phyloP scores from a whole-genome alignment of 1,284 basidiomycete genomes.

The Cutaneotrichosporon sp. region DNA sequence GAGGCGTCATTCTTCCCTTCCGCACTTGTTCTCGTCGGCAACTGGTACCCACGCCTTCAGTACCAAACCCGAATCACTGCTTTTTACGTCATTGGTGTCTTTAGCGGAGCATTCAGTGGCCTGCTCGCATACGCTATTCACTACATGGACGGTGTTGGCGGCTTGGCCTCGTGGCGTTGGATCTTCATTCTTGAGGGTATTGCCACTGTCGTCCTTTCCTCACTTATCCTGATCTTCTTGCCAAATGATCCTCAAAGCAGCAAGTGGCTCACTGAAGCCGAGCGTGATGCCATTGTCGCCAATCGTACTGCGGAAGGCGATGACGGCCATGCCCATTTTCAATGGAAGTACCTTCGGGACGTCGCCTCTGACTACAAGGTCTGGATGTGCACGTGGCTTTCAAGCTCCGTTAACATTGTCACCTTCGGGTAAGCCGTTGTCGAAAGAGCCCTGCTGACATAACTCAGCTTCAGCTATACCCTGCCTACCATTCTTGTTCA shows the following conservation, averaged over 20 bases:
- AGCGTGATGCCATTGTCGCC: constrained; percentile 15
- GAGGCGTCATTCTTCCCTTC: constrained; percentile 31
- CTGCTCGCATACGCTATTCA: constrained; percentile 38
- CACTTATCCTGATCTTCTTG: constrained; percentile 18
- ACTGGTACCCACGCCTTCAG: constrained; percentile 48
- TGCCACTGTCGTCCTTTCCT: constrained; percentile 18
- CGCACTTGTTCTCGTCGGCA: constrained; percentile 17
- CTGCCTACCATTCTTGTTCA: constrained; percentile 24
- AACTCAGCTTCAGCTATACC: constrained; percentile 23
- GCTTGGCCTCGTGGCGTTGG: constrained; percentile 53
- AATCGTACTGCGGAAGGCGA: constrained; percentile 11
- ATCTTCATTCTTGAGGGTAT: constrained; percentile 21
- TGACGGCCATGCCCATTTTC: constrained; percentile 14
- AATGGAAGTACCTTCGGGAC: constrained; percentile 14
- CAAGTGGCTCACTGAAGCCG: constrained; percentile 19
- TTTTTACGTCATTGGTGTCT: constrained; percentile 52
- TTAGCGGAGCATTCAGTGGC: constrained; percentile 33
- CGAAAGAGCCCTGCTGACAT: too few relatives aligned
- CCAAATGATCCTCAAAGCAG: constrained; percentile 17
- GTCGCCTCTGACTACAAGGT: constrained; percentile 17
- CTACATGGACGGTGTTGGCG: constrained; percentile 33
- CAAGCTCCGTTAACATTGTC: constrained; percentile 15
- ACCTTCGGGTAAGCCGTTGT: too few relatives aligned
- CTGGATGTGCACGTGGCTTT: constrained; percentile 17
- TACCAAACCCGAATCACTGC: constrained; percentile 53